These are phyloP conservation scores for Sorghum bicolor DNA, from an alignment of 176 grass and related monocot genomes.

Conservation along the genomic window DNA sequence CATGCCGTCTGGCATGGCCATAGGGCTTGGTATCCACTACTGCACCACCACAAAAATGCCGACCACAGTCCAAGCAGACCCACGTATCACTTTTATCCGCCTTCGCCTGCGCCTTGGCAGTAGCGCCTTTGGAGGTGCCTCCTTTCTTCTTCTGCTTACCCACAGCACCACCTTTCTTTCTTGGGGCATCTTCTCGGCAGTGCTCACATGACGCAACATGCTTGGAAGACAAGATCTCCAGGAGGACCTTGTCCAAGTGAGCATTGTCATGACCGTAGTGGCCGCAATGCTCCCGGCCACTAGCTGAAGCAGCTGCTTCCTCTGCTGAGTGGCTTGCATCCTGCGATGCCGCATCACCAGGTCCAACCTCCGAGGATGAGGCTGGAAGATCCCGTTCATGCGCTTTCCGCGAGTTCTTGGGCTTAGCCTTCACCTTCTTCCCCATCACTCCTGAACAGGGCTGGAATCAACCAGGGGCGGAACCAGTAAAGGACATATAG, in stretches of 20 bases:
- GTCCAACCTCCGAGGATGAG: conserved; percentile 27
- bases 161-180: conserved; percentile 42
- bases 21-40: conserved; percentile 62
- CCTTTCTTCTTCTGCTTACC: conserved; percentile 80
- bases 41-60: conserved; percentile 75
- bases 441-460: background rate
- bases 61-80: conserved; percentile 83
- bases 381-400: background rate
- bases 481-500: background rate
- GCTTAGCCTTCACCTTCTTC: conserved; percentile 11
- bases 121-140: conserved; percentile 1
- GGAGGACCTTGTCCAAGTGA: conserved; percentile 58
- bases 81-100: conserved; percentile 39
- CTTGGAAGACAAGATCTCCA: conserved; percentile 54
- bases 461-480: background rate
- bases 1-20: conserved; percentile 87
- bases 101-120: conserved; percentile 44
- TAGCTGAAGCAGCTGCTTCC: conserved; percentile 31
- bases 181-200: conserved; percentile 67
- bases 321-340: conserved; percentile 26
- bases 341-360: conserved; percentile 28
- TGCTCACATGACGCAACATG: conserved; percentile 56
- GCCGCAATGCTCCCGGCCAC: conserved; percentile 52
- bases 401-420: background rate
- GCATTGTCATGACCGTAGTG: conserved; percentile 48